These are phyloP conservation scores for Candida germanica DNA, from an alignment of 805 yeast species.

Conservation along the genomic window DNA sequence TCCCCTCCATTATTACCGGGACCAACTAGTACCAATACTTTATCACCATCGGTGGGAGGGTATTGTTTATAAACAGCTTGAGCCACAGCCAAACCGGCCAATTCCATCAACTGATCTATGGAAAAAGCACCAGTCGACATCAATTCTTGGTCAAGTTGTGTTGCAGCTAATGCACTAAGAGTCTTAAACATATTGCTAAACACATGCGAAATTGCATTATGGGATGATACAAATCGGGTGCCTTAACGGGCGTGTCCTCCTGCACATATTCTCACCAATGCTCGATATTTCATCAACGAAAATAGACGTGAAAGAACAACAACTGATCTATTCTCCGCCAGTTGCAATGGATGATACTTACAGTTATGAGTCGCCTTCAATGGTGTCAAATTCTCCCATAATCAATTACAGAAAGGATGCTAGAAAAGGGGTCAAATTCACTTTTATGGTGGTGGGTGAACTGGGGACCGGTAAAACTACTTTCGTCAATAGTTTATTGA, in stretches of 20 bases:
- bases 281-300: conserved; percentile 7
- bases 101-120: conserved; percentile 88
- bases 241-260: conserved; percentile 10
- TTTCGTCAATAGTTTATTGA: conserved; percentile 65
- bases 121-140: conserved; percentile 84
- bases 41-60: conserved; percentile 47
- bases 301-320: background rate
- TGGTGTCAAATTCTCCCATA: conserved; percentile 35
- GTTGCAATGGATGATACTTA: conserved; percentile 20
- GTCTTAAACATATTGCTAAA: conserved; percentile 25
- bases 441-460: conserved; percentile 69
- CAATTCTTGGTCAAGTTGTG: conserved; percentile 75
- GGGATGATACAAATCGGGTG: background rate
- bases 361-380: conserved; percentile 27
- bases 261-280: conserved; percentile 9
- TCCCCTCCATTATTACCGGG: conserved; percentile 99
- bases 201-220: too few relatives aligned
- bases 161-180: conserved; percentile 53
- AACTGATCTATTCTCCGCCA: background rate
- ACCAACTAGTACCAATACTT: conserved; percentile 74
- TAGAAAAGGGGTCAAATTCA: conserved; percentile 70
- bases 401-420: conserved; percentile 61
- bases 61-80: conserved; percentile 70
- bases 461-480: conserved; percentile 79
- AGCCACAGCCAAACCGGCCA: conserved; percentile 94